Evolutionary conservation across 352 stramenopile species (phyloP).

Genomic region (Phytophthora cactorum): DNA sequence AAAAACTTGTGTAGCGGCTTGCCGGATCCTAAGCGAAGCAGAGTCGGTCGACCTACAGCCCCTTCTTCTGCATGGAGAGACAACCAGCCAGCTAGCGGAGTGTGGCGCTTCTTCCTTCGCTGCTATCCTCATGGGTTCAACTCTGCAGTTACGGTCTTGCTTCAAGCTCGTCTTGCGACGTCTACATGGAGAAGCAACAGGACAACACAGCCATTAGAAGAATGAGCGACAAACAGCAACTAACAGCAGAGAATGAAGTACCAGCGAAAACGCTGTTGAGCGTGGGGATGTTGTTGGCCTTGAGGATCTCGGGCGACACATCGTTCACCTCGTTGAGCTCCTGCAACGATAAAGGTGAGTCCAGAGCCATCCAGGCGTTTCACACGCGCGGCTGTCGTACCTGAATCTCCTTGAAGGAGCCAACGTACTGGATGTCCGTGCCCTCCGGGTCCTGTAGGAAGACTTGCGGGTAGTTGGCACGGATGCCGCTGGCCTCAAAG

Average conservation of each 20-base stretch:
- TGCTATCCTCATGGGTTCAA: slow-evolving; percentile 17
- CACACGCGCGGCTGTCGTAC: slow-evolving; percentile 33
- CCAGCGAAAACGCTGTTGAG: slow-evolving; percentile 76
- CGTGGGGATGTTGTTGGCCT: slow-evolving; percentile 80
- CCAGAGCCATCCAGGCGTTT: slow-evolving; percentile 5
- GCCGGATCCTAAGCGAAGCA: slow-evolving; percentile 27
- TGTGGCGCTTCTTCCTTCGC: slow-evolving; percentile 11
- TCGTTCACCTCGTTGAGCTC: slow-evolving; percentile 87
- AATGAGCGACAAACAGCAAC: slow-evolving; percentile 16
- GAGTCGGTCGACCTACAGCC: not conserved
- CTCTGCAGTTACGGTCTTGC: slow-evolving; percentile 9
- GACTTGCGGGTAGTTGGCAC: slow-evolving; percentile 88
- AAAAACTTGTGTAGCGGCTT: slow-evolving; percentile 39
- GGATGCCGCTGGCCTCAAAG: slow-evolving; percentile 80
- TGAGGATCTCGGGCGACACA: slow-evolving; percentile 73
- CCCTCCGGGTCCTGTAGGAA: slow-evolving; percentile 71
- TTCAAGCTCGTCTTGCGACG: slow-evolving; percentile 41
- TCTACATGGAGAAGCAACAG: slow-evolving; percentile 27
- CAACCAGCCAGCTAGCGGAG: slow-evolving; percentile 7
- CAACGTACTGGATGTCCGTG: slow-evolving; percentile 65
- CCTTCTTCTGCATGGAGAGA: slow-evolving; percentile 5
- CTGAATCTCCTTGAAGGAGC: slow-evolving; percentile 85
- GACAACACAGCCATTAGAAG: slow-evolving; percentile 29
- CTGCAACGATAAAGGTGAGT: slow-evolving; percentile 35
- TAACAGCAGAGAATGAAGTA: slow-evolving; percentile 21